Evolutionary conservation across 768 basidiomycete genomes (phyloP), one percentile per base, ranked within the genome.

Genomic region (Filobasidium floriforme): DNA sequence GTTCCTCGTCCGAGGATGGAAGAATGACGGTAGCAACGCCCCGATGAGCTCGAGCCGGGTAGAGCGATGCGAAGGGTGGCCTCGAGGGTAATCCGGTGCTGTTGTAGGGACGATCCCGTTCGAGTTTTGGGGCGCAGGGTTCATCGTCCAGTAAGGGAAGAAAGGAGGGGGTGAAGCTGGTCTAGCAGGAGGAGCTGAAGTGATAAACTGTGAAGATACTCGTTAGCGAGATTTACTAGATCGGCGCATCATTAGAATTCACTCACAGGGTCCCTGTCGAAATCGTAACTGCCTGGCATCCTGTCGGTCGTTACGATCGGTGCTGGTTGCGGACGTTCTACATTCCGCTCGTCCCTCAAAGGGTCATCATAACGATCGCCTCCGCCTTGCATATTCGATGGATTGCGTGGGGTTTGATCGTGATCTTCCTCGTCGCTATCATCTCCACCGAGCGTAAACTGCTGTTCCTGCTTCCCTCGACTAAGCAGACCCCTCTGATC

Each of bases 1-100:
- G 46, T 32, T 32, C 54, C 49, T 18, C 26, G 26, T 40, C 59
- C 28, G 59, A 61, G 37, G 41, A 43, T 55, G 49, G 61, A 49
- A 66, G 68, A 44, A 22, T 85, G 19, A 80, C 82, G 0, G 89
- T 89, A 7, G 87, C 86, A 40, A 89, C 89, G n/a, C 80, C 75
- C 55, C 68, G 55, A 19, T 73, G 73, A 66, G 46, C 12, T 51
- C 67, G 52, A 59, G 44, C 28, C 60, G 11, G 37, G 14, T 4
- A 76, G 68, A 68, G 67, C 65, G 18, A 83, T 82, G 26, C 80
- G 70, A 57, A 74, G 81, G 6, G 77, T 76, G 0, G 69, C 77
- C 69, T 63, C 81, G 70, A 40, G 72, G 70, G 82, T 82, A 1
- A 85, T 82, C 41, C 85, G 72, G 65, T 18, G 68, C 60, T 41